These are phyloP conservation scores for Besnoitia besnoiti DNA, from an alignment of 169 alveolate species.

Conservation along the genomic window DNA sequence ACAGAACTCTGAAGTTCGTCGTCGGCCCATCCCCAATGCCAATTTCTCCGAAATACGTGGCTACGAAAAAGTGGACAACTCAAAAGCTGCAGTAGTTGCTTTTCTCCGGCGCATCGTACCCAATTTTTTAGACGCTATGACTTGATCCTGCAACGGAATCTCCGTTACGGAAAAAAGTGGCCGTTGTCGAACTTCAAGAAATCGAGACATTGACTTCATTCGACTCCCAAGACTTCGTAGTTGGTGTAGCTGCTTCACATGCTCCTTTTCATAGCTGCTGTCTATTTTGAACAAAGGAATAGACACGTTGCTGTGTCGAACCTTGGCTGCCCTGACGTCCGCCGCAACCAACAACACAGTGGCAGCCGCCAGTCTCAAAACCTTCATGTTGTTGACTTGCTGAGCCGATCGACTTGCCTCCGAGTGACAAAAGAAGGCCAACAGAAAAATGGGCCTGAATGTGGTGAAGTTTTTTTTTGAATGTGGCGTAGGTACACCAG, in stretches of 20 bases:
- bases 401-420: not conserved
- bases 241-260: slow-evolving; percentile 51
- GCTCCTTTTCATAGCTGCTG: slow-evolving; percentile 35
- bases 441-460: too few species aligned
- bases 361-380: not conserved
- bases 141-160: slow-evolving; percentile 69
- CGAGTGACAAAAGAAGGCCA: not conserved
- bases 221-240: not conserved
- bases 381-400: not conserved
- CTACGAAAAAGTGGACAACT: too few species aligned
- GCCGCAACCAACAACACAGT: not conserved
- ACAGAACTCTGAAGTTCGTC: slow-evolving; percentile 63
- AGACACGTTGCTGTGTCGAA: slow-evolving; percentile 51
- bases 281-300: slow-evolving; percentile 46
- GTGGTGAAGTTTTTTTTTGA: too few species aligned
- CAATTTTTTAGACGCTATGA: slow-evolving; percentile 62
- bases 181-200: slow-evolving; percentile 62
- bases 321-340: slow-evolving; percentile 1
- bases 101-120: slow-evolving; percentile 7
- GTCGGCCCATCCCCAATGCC: slow-evolving; percentile 65
- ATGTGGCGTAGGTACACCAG: too few species aligned
- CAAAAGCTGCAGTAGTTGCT: not conserved
- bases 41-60: slow-evolving; percentile 70
- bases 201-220: not conserved
- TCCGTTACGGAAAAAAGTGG: slow-evolving; percentile 33